A percentile compares a stretch with the other conserved stretches of the same genome.
phyloP scores from a whole-genome alignment of 2,329 filamentous ascomycete species.

The Didymella keratinophila region DNA sequence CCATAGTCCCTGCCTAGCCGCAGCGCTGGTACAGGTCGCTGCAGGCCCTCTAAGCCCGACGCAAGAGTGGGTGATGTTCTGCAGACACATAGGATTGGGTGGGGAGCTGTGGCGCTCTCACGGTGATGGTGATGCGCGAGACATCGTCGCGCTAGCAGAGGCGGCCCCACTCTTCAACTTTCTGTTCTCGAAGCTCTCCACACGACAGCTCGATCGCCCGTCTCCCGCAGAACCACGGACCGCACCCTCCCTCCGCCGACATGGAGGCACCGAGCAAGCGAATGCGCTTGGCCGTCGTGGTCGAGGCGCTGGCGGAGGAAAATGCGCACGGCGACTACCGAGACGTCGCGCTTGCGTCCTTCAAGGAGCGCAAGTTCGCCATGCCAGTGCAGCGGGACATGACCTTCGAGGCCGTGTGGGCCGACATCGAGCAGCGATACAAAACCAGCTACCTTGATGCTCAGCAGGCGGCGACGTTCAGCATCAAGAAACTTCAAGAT shows the following conservation, averaged over 20 bases:
- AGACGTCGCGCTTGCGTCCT: constrained; percentile 27
- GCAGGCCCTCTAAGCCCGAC: no score
- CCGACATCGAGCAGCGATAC: constrained; percentile 43
- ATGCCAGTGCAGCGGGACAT: constrained; percentile 40
- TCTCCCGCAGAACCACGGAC: background rate
- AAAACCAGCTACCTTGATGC: constrained; percentile 43
- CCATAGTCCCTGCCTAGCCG: no score
- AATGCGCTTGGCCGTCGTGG: constrained; percentile 44
- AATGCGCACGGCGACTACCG: constrained; percentile 32
- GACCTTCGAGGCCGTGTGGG: constrained; percentile 44
- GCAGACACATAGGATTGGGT: background rate
- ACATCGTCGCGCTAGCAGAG: background rate
- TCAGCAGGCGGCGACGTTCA: constrained; percentile 32
- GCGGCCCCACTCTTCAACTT: background rate
- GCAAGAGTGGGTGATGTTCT: background rate
- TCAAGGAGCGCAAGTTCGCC: constrained; percentile 49
- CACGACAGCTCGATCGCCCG: background rate
- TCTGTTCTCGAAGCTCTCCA: background rate
- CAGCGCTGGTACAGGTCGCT: no score
- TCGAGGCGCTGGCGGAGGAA: constrained; percentile 37
- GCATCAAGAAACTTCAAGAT: constrained; percentile 49
- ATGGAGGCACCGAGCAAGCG: constrained; percentile 24
- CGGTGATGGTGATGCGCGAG: background rate
- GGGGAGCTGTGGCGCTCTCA: background rate
- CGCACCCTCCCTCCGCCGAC: background rate